Conservation (phyloP, 2,329 filamentous ascomycete genomes). For the Amphichorda felina region DNA sequence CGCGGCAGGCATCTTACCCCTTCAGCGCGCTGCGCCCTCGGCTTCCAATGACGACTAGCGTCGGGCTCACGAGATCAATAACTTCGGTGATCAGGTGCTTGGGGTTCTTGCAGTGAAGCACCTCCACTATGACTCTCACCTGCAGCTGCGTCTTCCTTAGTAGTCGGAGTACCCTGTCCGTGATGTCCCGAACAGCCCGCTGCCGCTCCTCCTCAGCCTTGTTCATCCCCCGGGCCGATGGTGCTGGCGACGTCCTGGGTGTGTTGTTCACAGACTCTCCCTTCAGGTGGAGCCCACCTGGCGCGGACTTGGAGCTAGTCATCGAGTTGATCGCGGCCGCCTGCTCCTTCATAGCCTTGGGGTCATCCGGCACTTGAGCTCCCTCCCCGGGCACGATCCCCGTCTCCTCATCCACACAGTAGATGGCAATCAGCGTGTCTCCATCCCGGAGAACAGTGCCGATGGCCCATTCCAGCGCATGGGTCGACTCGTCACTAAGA, state of each 20-base stretch:
- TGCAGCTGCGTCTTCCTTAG: constrained; percentile 86
- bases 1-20: too few relatives aligned
- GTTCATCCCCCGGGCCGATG: constrained; percentile 19
- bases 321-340: constrained; percentile 59
- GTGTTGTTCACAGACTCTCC: constrained; percentile 4
- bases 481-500: constrained; percentile 84
- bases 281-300: constrained; percentile 1
- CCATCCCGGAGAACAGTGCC: constrained; percentile 90
- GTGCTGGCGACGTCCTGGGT: constrained; percentile 5
- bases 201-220: constrained; percentile 68
- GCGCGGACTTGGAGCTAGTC: constrained; percentile 24
- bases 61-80: constrained; percentile 86
- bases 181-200: constrained; percentile 72
- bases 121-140: constrained; percentile 86
- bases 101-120: constrained; percentile 96
- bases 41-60: constrained; percentile 85
- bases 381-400: constrained; percentile 38
- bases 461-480: constrained; percentile 95
- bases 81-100: constrained; percentile 95
- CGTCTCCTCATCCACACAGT: constrained; percentile 83
- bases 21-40: constrained; percentile 86
- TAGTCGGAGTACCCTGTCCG: constrained; percentile 71
- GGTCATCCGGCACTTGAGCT: constrained; percentile 56
- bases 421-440: constrained; percentile 86
- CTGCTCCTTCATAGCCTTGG: constrained; percentile 64